These are phyloP conservation scores for Powellomyces hirtus DNA, from an alignment of 192 early-diverging fungal species.

Conservation along the genomic window DNA sequence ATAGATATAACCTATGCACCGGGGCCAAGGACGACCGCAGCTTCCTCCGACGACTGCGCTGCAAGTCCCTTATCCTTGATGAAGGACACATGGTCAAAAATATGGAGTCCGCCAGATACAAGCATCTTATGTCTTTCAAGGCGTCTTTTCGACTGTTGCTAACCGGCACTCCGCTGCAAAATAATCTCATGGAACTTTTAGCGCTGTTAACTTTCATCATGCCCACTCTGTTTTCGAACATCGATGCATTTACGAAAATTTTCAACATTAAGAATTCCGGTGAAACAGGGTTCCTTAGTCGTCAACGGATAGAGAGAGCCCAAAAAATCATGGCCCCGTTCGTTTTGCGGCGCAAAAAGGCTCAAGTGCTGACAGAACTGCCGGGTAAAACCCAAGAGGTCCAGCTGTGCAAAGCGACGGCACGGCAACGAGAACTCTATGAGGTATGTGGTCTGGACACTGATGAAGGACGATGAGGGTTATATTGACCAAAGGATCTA, in stretches of 20 bases:
- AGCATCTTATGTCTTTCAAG: conserved; percentile 57
- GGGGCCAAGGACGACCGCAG: conserved; percentile 65
- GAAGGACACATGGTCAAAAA: conserved; percentile 93
- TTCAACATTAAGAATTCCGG: conserved; percentile 59
- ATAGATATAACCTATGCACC: conserved; percentile 65
- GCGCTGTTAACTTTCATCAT: conserved; percentile 82
- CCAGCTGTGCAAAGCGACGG: conserved; percentile 27
- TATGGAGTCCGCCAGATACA: conserved; percentile 72
- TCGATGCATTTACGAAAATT: conserved; percentile 50
- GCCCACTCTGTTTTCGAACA: conserved; percentile 70
- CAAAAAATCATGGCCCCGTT: conserved; percentile 85
- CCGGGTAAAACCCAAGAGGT: conserved; percentile 28
- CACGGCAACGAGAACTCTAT: conserved; percentile 31
- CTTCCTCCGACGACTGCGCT: conserved; percentile 66
- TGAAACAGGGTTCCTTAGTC: conserved; percentile 26
- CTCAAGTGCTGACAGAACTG: conserved; percentile 39
- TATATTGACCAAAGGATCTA: too few relatives aligned
- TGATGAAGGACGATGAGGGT: neutral
- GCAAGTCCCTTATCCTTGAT: conserved; percentile 76
- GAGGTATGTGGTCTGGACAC: neutral
- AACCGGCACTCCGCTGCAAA: conserved; percentile 93
- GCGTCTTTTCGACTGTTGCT: conserved; percentile 52
- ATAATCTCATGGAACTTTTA: conserved; percentile 83
- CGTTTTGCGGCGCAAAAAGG: conserved; percentile 80
- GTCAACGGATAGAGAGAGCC: conserved; percentile 71